These are phyloP conservation scores for Talaromyces sp. DNA, from an alignment of 2,329 filamentous ascomycete genomes.

Conservation along the genomic window DNA sequence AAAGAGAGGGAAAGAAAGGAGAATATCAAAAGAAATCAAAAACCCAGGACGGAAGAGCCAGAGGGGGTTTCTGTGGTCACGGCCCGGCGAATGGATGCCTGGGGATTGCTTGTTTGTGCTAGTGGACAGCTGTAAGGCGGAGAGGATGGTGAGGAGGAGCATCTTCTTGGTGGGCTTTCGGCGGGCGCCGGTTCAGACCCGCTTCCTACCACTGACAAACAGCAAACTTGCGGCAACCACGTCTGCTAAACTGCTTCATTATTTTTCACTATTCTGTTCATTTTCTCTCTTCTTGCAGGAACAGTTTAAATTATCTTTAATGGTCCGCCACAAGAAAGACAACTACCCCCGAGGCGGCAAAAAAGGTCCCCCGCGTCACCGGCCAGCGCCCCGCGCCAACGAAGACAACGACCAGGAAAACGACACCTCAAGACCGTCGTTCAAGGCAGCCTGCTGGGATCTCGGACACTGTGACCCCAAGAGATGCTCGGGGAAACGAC, in stretches of 20 bases:
- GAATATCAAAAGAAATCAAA: not conserved
- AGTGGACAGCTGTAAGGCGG: not conserved
- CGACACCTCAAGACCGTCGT: conserved; percentile 42
- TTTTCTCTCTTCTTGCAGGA: not conserved
- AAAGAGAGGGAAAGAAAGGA: conserved; percentile 5
- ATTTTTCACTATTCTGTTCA: not conserved
- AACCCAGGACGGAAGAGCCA: not conserved
- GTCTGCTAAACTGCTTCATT: not conserved
- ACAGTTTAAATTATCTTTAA: conserved; percentile 31
- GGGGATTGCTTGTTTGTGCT: not conserved
- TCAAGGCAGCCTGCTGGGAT: conserved; percentile 97
- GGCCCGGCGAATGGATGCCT: not conserved
- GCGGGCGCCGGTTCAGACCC: not conserved
- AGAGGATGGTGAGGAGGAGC: too few relatives aligned
- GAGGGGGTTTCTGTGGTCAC: not conserved
- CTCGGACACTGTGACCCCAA: conserved; percentile 96
- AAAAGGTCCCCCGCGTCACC: conserved; percentile 57
- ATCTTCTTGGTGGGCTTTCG: not conserved
- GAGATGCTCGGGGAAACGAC: conserved; percentile 87
- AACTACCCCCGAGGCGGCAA: conserved; percentile 65
- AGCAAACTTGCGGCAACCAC: not conserved
- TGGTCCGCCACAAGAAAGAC: conserved; percentile 98
- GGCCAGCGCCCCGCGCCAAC: conserved; percentile 40
- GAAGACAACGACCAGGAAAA: conserved; percentile 33
- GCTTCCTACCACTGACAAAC: not conserved